phyloP scores from a whole-genome alignment of 345 rosid genomes.

The Sonneratia caseolaris region DNA sequence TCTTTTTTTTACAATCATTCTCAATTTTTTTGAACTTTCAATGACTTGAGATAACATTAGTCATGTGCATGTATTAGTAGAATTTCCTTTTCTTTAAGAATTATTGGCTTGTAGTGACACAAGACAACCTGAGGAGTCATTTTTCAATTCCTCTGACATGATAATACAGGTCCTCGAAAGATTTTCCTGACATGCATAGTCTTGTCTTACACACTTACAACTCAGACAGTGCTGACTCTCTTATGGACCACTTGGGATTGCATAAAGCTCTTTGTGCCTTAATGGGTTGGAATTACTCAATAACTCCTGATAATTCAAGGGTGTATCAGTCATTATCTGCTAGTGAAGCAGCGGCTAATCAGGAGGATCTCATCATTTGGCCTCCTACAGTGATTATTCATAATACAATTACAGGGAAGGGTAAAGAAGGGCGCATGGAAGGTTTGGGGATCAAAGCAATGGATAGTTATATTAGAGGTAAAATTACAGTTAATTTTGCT shows the following conservation, averaged over 20 bases:
- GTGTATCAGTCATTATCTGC: conserved; percentile 67
- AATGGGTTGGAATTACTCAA: conserved; percentile 88
- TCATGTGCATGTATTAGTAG: conserved; percentile 1
- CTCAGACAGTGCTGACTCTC: conserved; percentile 66
- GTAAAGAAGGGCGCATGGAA: conserved; percentile 92
- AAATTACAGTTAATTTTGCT: conserved; percentile 22
- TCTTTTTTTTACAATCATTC: neutral
- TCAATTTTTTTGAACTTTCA: neutral
- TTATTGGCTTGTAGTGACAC: conserved; percentile 20
- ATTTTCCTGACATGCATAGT: conserved; percentile 78
- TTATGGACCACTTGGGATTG: conserved; percentile 86
- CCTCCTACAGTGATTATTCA: conserved; percentile 90
- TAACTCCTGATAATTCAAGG: conserved; percentile 84
- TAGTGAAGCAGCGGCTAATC: conserved; percentile 68
- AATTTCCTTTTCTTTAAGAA: conserved; percentile 15
- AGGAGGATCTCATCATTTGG: conserved; percentile 88
- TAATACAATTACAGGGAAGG: conserved; percentile 87
- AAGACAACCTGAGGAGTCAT: conserved; percentile 39
- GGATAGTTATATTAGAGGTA: conserved; percentile 95
- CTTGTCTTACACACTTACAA: conserved; percentile 87
- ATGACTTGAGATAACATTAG: neutral
- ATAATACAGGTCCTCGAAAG: conserved; percentile 84
- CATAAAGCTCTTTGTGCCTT: conserved; percentile 90
- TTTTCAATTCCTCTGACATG: conserved; percentile 58
- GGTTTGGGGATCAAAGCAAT: conserved; percentile 95